Conservation (phyloP, 2,329 filamentous ascomycete genomes). For the Colletotrichum godetiae region DNA sequence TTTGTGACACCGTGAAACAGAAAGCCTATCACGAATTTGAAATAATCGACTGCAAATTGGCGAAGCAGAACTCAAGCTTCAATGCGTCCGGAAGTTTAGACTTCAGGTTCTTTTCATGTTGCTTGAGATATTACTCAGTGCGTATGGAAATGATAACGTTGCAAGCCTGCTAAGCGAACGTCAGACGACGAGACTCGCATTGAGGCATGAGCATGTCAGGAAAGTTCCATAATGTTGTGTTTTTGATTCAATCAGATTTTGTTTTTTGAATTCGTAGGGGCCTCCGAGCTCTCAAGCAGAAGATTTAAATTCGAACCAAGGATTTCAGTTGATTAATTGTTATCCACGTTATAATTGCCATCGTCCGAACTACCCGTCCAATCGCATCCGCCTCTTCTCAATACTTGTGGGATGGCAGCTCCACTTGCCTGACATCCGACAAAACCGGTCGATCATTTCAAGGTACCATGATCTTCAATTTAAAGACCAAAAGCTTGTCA, state of each 20-base stretch:
- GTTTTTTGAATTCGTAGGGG: not conserved
- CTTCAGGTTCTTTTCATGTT: too few species aligned
- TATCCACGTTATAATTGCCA: not conserved
- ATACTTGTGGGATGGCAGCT: not conserved
- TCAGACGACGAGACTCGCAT: not conserved
- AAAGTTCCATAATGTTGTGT: not conserved
- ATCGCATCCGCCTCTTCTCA: not conserved
- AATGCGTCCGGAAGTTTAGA: not conserved
- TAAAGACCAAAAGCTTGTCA: not conserved
- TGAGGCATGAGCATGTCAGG: not conserved
- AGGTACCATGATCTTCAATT: not conserved
- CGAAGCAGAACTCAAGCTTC: not conserved
- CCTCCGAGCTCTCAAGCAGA: not conserved
- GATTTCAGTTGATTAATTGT: not conserved
- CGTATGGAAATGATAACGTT: not conserved
- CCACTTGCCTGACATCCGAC: not conserved
- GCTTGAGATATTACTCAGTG: too few species aligned
- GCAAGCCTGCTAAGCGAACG: not conserved
- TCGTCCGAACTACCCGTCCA: not conserved
- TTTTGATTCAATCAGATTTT: not conserved
- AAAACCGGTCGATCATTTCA: not conserved
- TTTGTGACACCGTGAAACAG: not conserved
- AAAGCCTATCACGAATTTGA: not conserved
- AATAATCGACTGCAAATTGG: not conserved
- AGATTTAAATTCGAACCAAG: not conserved